These are phyloP conservation scores for Fremontodendron californicum DNA, from an alignment of 345 rosid genomes.

Conservation along the genomic window DNA sequence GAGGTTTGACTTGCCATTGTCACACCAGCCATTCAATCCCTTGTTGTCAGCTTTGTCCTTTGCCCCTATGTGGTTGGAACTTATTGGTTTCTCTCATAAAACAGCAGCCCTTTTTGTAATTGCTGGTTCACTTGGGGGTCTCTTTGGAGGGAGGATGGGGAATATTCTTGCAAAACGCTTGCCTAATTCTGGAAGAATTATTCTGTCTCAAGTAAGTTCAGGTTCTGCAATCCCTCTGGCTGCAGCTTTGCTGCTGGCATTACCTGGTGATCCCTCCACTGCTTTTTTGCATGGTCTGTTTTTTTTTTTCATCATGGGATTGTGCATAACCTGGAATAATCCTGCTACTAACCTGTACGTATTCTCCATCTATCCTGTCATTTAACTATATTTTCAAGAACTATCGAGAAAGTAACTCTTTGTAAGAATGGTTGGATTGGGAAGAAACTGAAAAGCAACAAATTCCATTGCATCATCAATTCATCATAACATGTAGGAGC, in stretches of 20 bases:
- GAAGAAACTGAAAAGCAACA: too few species aligned
- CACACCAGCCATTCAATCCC: constrained; percentile 29
- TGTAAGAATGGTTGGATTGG: too few species aligned
- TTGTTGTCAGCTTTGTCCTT: constrained; percentile 61
- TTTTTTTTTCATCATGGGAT: constrained; percentile 49
- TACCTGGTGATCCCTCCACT: constrained; percentile 55
- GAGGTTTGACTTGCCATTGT: too few species aligned
- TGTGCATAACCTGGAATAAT: constrained; percentile 52
- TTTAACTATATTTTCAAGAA: too few species aligned
- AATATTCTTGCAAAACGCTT: constrained; percentile 40
- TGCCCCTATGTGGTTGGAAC: constrained; percentile 61
- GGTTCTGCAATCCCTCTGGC: constrained; percentile 56
- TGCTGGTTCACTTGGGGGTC: constrained; percentile 36
- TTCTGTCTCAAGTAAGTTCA: constrained; percentile 51
- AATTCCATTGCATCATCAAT: too few species aligned
- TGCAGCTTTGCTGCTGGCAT: constrained; percentile 43
- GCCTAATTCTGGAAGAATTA: constrained; percentile 57
- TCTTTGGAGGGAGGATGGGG: constrained; percentile 60
- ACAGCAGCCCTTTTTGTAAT: constrained; percentile 40
- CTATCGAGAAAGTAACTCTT: too few species aligned
- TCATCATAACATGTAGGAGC: too few species aligned
- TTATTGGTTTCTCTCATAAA: constrained; percentile 54
- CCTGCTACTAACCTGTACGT: constrained; percentile 55
- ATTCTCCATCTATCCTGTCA: neutral
- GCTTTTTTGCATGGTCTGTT: constrained; percentile 47